phyloP scores from a whole-genome alignment of 805 yeast genomes.

The Zygoascus ofunaensis region DNA sequence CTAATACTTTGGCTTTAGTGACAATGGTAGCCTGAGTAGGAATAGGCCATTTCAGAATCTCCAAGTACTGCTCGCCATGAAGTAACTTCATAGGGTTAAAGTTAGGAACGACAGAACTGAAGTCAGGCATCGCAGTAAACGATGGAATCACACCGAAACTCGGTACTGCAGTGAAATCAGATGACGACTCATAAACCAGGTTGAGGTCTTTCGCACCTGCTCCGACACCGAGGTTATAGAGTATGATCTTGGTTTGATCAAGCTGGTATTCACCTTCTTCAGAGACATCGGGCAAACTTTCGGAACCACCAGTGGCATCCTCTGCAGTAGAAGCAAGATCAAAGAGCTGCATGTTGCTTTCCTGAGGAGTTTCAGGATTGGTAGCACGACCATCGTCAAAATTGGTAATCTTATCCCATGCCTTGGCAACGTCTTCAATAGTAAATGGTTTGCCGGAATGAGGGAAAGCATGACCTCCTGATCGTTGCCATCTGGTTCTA shows the following conservation, averaged over 20 bases:
- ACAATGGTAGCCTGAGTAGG: conserved; percentile 59
- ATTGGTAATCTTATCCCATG: conserved; percentile 59
- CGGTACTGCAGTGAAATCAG: conserved; percentile 77
- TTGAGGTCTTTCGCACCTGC: conserved; percentile 68
- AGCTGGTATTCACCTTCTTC: conserved; percentile 45
- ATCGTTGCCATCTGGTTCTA: conserved; percentile 89
- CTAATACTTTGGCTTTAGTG: conserved; percentile 60
- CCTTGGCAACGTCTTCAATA: conserved; percentile 62
- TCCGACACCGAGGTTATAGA: conserved; percentile 86
- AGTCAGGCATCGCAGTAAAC: conserved; percentile 40
- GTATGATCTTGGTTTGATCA: conserved; percentile 60
- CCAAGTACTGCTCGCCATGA: conserved; percentile 93
- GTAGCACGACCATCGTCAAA: conserved; percentile 49
- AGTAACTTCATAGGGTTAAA: conserved; percentile 83
- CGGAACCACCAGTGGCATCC: conserved; percentile 37
- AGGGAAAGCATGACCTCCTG: conserved; percentile 62
- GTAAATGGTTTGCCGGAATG: conserved; percentile 37
- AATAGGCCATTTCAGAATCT: conserved; percentile 63
- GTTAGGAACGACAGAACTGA: conserved; percentile 56
- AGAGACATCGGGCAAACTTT: conserved; percentile 34
- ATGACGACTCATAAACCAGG: conserved; percentile 68
- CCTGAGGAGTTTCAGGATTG: conserved; percentile 54
- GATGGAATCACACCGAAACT: conserved; percentile 85
- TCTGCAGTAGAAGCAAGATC: conserved; percentile 34
- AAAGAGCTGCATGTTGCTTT: conserved; percentile 72